Evolutionary conservation across 345 rosid genomes (phyloP).

Genomic region (Boechera retrofracta): DNA sequence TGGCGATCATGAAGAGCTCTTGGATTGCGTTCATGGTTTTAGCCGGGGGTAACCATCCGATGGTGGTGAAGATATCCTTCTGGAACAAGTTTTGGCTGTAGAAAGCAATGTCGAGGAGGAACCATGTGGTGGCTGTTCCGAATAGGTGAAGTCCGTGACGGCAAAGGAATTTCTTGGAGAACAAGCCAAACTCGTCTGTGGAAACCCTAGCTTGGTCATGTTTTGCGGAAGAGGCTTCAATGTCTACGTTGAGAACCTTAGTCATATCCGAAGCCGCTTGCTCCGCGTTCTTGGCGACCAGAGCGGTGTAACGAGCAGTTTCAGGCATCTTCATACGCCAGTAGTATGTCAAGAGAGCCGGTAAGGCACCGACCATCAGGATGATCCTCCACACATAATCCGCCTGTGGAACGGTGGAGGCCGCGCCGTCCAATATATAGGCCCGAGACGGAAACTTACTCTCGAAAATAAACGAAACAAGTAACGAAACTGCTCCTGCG

Average conservation of each 20-base stretch:
- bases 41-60: slow-evolving; percentile 77
- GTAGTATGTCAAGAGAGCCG: slow-evolving; percentile 68
- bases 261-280: slow-evolving; percentile 76
- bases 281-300: slow-evolving; percentile 65
- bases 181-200: slow-evolving; percentile 56
- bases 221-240: slow-evolving; percentile 59
- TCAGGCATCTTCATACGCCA: slow-evolving; percentile 85
- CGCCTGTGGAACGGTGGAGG: slow-evolving; percentile 63
- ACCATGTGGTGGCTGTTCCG: slow-evolving; percentile 72
- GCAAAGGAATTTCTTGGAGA: slow-evolving; percentile 49
- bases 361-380: slow-evolving; percentile 73
- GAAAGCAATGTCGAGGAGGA: slow-evolving; percentile 74
- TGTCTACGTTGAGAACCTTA: slow-evolving; percentile 68
- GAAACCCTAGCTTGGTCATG: slow-evolving; percentile 34
- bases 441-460: slow-evolving; percentile 49
- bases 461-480: slow-evolving; percentile 52
- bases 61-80: slow-evolving; percentile 71
- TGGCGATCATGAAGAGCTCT: slow-evolving; percentile 63
- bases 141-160: slow-evolving; percentile 67
- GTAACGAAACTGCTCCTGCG: slow-evolving; percentile 61
- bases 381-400: slow-evolving; percentile 74
- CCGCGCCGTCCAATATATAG: slow-evolving; percentile 43
- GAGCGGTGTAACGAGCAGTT: slow-evolving; percentile 82
- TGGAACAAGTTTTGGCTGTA: slow-evolving; percentile 80
- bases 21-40: slow-evolving; percentile 69